Evolutionary conservation across 371 early-diverging fungal species (phyloP), one percentile per base, ranked within the genome.

Genomic region (Apophysomyces trapeziformis): DNA sequence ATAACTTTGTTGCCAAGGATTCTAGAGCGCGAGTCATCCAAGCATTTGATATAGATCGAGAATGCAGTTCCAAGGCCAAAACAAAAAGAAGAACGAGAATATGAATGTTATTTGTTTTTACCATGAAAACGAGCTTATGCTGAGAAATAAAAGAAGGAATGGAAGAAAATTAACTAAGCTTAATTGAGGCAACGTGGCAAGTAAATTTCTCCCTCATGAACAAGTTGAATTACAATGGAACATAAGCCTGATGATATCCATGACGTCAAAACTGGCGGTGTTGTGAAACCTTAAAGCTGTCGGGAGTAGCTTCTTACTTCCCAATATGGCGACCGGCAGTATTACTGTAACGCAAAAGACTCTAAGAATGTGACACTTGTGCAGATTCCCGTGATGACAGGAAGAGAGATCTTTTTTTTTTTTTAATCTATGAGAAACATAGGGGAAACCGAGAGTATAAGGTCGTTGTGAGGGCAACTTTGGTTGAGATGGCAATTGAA

Each of bases 401-500:
- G 21, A 50, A 50, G 54, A 50, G 21, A 21, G 21, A 50, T 50
- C 54, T 32, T 50, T 26, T 26, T 26, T 26, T 26, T 21, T 21
- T 21, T n/a, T n/a, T n/a, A n/a, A 26, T 26, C 32, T 26, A 2
- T 26, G 32, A 26, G 32, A 26, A 26, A 26, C 32, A 26, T 26
- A 26, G 32, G 32, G 32, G 32, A 26, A 26, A 26, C 32, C 32
- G 32, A 26, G 32, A 26, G 32, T 2, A 26, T 26, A 26, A 26
- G 32, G 32, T 26, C 32, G 32, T 26, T 26, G 32, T 26, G 32
- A 26, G 32, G 32, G 32, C 32, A 26, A 26, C 5, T 18, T 50
- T 21, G 54, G 54, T 50, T 50, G 54, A 50, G 54, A 50, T 50
- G 54, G 21, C 21, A 50, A 50, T 50, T 21, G 9, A 50, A 21